Conservation (phyloP, 768 basidiomycete genomes). For the Baorangia bicolor region DNA sequence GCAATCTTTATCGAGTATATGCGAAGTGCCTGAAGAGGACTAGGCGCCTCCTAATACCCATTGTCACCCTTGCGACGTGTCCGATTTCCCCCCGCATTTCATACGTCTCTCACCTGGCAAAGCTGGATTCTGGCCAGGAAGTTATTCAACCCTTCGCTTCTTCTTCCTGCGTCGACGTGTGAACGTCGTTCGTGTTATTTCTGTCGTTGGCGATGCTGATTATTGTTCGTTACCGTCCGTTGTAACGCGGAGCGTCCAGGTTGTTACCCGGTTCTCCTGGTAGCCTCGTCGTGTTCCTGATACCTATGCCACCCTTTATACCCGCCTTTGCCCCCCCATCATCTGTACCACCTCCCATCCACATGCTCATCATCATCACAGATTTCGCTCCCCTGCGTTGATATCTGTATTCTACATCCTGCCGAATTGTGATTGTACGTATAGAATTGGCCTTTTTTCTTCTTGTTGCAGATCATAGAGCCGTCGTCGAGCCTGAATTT, state of each 20-base stretch:
- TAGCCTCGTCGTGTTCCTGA: conserved; percentile 23
- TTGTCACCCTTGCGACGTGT: background rate
- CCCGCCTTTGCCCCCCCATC: conserved; percentile 25
- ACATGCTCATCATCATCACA: conserved; percentile 20
- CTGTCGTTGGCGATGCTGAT: conserved; percentile 22
- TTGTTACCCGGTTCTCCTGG: conserved; percentile 14
- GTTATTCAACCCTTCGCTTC: conserved; percentile 8
- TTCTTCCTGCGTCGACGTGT: conserved; percentile 11
- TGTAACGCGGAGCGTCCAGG: conserved; percentile 15
- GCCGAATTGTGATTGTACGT: conserved; percentile 8
- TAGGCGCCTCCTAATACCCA: conserved; percentile 2
- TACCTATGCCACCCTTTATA: conserved; percentile 33
- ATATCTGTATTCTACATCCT: conserved; percentile 21
- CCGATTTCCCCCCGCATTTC: background rate
- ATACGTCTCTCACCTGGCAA: conserved; percentile 8
- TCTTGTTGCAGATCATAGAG: conserved; percentile 14
- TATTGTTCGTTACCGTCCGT: conserved; percentile 21
- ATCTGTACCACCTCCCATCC: conserved; percentile 26
- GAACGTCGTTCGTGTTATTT: conserved; percentile 10
- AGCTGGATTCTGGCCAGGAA: conserved; percentile 20
- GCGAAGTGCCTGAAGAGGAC: conserved; percentile 34
- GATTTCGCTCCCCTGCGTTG: conserved; percentile 10
- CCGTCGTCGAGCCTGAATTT: background rate
- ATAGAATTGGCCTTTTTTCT: conserved; percentile 10
- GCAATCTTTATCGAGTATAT: conserved; percentile 33